phyloP scores from a whole-genome alignment of 495 filamentous ascomycete species.

The Talaromyces wortmannii region DNA sequence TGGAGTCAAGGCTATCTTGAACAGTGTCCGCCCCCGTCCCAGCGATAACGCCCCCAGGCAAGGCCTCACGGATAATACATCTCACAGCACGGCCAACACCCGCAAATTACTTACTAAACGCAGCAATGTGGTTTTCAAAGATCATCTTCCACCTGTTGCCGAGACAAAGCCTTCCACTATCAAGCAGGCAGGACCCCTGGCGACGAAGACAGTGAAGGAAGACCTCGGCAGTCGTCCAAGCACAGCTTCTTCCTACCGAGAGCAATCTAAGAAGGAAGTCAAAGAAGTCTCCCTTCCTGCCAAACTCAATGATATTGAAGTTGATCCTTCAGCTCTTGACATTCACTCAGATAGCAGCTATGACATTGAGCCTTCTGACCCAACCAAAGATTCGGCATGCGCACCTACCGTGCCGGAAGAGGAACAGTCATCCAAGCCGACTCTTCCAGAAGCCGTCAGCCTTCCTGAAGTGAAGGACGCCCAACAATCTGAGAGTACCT shows the following conservation, averaged over 20 bases:
- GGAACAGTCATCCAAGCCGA: not conserved
- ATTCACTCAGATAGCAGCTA: not conserved
- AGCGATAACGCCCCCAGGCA: slow-evolving; percentile 30
- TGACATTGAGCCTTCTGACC: not conserved
- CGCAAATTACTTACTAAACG: slow-evolving; percentile 53
- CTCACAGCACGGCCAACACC: slow-evolving; percentile 25
- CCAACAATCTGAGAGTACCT: not conserved
- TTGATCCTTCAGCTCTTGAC: not conserved
- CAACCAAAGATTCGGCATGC: not conserved
- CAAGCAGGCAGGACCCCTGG: slow-evolving; percentile 24
- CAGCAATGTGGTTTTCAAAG: slow-evolving; percentile 60
- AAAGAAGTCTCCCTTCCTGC: not conserved
- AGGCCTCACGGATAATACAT: slow-evolving; percentile 9
- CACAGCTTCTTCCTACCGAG: not conserved
- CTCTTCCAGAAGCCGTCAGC: not conserved
- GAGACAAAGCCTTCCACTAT: slow-evolving; percentile 25
- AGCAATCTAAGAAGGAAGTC: not conserved
- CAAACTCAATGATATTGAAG: not conserved
- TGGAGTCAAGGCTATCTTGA: slow-evolving; percentile 36
- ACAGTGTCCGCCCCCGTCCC: slow-evolving; percentile 27
- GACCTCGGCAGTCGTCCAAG: not conserved
- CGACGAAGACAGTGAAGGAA: slow-evolving; percentile 12
- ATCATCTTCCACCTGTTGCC: slow-evolving; percentile 24
- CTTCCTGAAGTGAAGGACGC: not conserved
- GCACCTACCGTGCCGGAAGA: not conserved